phyloP scores from a whole-genome alignment of 148 eudicot species.

The Dysphania ambrosioides region DNA sequence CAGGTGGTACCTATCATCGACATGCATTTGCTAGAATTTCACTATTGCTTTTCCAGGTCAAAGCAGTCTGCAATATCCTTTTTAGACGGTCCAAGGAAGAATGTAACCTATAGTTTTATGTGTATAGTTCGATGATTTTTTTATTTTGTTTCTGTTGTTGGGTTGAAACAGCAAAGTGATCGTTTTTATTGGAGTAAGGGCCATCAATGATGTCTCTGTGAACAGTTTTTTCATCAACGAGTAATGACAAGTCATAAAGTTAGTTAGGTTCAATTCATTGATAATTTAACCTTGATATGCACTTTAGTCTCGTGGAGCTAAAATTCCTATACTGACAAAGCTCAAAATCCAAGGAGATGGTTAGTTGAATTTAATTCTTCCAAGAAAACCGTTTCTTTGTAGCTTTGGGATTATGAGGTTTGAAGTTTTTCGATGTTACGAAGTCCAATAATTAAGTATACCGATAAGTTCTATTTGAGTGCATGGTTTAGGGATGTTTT shows the following conservation, averaged over 20 bases:
- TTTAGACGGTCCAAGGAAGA: slow-evolving; percentile 7
- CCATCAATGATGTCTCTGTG: not conserved
- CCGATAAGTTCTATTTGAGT: no score
- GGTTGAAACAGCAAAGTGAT: not conserved
- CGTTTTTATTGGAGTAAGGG: slow-evolving; percentile 2
- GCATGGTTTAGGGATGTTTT: no score
- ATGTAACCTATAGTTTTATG: not conserved
- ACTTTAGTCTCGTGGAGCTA: not conserved
- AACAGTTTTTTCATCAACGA: not conserved
- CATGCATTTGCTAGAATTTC: not conserved
- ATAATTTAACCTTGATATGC: not conserved
- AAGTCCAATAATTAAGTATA: not conserved
- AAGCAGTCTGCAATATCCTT: slow-evolving; percentile 6
- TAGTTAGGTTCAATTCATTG: not conserved
- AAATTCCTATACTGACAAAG: not conserved
- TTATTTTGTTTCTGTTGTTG: no score
- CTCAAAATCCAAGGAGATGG: not conserved
- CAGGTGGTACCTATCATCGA: not conserved
- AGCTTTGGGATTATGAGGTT: not conserved
- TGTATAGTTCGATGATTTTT: not conserved
- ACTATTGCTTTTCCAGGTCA: slow-evolving; percentile 6
- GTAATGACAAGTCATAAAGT: not conserved
- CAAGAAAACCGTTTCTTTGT: not conserved
- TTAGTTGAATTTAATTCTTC: not conserved
- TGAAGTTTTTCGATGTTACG: no score